Evolutionary conservation across 805 yeast species (phyloP).

Genomic region (Candida caryicola): DNA sequence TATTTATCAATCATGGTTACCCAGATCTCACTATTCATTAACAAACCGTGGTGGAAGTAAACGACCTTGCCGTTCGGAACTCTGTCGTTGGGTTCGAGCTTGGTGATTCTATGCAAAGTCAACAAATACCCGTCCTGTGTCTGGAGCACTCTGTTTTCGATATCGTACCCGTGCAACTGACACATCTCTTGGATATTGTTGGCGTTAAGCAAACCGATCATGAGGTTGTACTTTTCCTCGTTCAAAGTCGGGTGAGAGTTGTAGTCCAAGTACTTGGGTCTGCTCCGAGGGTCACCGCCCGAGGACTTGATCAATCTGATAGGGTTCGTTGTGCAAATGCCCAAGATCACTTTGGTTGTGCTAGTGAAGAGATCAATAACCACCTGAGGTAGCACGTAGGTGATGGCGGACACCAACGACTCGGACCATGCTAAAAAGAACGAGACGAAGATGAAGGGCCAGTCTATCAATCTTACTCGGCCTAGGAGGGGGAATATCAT

Average conservation of each 20-base stretch:
- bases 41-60: conserved; percentile 86
- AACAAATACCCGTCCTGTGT: conserved; percentile 77
- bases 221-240: conserved; percentile 23
- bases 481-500: conserved; percentile 18
- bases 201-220: conserved; percentile 45
- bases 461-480: conserved; percentile 46
- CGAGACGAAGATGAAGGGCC: conserved; percentile 46
- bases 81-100: conserved; percentile 15
- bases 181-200: conserved; percentile 64
- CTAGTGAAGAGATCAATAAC: conserved; percentile 37
- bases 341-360: conserved; percentile 25
- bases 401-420: conserved; percentile 42
- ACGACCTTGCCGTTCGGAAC: conserved; percentile 46
- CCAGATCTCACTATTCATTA: conserved; percentile 87
- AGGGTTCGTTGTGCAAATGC: conserved; percentile 24
- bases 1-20: conserved; percentile 41
- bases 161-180: conserved; percentile 59
- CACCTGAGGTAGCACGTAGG: conserved; percentile 44
- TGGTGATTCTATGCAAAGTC: conserved; percentile 66
- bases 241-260: conserved; percentile 18
- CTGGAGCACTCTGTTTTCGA: conserved; percentile 73
- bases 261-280: conserved; percentile 21
- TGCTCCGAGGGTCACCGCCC: conserved; percentile 3
- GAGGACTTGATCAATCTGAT: conserved; percentile 17
- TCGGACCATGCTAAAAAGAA: conserved; percentile 51